phyloP scores from a whole-genome alignment of 768 basidiomycete genomes.

The Tubosaeta sp. region DNA sequence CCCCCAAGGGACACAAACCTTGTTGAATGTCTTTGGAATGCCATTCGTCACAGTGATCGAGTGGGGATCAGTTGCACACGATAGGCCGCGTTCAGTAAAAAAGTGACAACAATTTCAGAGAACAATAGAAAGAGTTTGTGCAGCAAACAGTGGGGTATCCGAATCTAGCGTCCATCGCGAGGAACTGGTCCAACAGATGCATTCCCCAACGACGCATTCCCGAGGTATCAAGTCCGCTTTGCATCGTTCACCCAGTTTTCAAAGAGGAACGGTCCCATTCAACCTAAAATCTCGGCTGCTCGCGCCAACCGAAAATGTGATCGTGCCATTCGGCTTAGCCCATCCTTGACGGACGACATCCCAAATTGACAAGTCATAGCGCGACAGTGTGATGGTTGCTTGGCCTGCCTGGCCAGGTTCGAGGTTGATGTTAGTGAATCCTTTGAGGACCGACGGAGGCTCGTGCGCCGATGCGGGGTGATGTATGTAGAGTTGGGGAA shows the following conservation, averaged over 20 bases:
- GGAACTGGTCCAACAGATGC: not conserved
- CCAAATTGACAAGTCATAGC: constrained; percentile 75
- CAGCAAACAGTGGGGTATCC: not conserved
- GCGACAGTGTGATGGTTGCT: constrained; percentile 56
- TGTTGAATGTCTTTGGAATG: no score
- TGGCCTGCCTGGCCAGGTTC: constrained; percentile 41
- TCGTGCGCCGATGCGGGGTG: constrained; percentile 60
- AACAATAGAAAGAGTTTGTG: not conserved
- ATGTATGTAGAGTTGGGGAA: constrained; percentile 73
- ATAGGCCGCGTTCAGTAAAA: no score
- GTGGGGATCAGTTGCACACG: no score
- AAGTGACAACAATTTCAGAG: no score
- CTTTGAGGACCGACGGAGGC: constrained; percentile 67
- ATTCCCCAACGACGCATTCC: not conserved
- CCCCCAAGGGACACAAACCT: no score
- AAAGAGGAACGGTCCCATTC: constrained; percentile 34
- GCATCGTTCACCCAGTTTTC: not conserved
- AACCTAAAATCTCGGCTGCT: constrained; percentile 64
- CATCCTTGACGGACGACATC: constrained; percentile 71
- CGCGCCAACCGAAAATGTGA: constrained; percentile 60
- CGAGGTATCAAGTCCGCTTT: not conserved
- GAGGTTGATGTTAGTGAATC: constrained; percentile 60
- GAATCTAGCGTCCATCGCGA: not conserved
- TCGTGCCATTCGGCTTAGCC: constrained; percentile 60
- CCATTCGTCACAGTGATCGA: no score